Conservation (phyloP, 148 eudicot species). For the Camellia japonica region DNA sequence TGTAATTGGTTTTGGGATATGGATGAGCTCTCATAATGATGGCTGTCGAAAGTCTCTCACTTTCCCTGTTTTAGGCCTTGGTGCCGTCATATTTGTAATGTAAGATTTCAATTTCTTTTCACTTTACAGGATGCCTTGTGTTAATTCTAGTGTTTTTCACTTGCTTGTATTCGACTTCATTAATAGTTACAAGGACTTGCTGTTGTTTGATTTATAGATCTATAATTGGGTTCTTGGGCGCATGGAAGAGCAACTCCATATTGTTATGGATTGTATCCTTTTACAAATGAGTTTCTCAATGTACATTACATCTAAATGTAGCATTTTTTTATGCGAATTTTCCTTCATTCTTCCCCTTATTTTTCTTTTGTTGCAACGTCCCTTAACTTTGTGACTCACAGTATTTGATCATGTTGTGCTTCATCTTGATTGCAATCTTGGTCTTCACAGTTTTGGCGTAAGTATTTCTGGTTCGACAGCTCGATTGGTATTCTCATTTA, state of each 20-base stretch:
- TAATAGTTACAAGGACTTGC: not conserved
- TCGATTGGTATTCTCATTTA: not conserved
- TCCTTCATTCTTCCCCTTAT: not conserved
- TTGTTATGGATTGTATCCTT: slow-evolving; percentile 93
- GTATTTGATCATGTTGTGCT: slow-evolving; percentile 77
- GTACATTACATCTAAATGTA: not conserved
- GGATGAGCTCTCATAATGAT: slow-evolving; percentile 90
- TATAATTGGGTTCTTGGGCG: slow-evolving; percentile 83
- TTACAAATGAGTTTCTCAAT: not conserved
- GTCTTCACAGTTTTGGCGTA: slow-evolving; percentile 94
- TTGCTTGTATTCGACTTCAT: slow-evolving; percentile 1
- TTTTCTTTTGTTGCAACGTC: slow-evolving; percentile 20
- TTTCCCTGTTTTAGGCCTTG: slow-evolving; percentile 90
- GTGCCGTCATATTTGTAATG: slow-evolving; percentile 78
- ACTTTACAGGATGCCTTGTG: not conserved
- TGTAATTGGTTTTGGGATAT: slow-evolving; percentile 79
- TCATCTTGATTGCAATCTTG: slow-evolving; percentile 70
- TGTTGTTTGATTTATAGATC: slow-evolving; percentile 53
- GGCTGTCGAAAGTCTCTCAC: slow-evolving; percentile 86
- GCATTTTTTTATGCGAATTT: not conserved
- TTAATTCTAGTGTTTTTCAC: not conserved
- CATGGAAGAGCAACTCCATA: slow-evolving; percentile 79
- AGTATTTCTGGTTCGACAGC: slow-evolving; percentile 31
- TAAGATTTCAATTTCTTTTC: slow-evolving; percentile 35
- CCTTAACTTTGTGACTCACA: slow-evolving; percentile 34